A percentile compares a stretch with the other conserved stretches of the same genome.
These are phyloP conservation scores for Populus nigra DNA, from an alignment of 345 rosid genomes.

Conservation along the genomic window DNA sequence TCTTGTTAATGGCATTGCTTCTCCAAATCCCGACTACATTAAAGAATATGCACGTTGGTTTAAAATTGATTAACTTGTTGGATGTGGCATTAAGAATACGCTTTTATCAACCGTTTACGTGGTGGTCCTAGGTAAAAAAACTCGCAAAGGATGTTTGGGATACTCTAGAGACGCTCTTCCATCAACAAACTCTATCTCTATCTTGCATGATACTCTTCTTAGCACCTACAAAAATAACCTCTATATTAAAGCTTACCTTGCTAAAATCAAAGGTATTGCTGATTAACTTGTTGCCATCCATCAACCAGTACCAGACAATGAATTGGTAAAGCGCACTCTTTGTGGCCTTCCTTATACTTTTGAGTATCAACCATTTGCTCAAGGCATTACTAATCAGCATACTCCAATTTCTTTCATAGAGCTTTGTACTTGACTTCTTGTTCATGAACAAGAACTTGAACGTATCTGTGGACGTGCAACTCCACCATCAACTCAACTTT, in stretches of 20 bases:
- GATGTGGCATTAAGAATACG: neutral
- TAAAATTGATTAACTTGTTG: neutral
- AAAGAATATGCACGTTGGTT: neutral
- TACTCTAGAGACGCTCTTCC: neutral
- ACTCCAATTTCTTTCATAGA: neutral
- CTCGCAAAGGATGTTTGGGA: no score
- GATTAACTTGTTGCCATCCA: neutral
- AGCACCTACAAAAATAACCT: neutral
- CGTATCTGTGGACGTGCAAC: neutral
- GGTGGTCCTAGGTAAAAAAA: no score
- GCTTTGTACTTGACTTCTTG: neutral
- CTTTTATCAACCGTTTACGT: neutral
- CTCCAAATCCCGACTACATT: neutral
- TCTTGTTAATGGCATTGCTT: neutral
- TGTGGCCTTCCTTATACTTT: neutral
- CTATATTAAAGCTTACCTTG: neutral
- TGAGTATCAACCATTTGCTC: neutral
- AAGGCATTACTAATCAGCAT: neutral
- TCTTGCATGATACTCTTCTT: neutral
- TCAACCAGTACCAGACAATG: neutral
- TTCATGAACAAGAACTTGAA: neutral
- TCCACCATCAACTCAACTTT: neutral
- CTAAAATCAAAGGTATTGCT: neutral
- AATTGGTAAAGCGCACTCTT: neutral
- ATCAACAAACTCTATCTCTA: neutral